These are phyloP conservation scores for Vigna trinervia DNA, from an alignment of 306 rosid genomes.

Conservation along the genomic window DNA sequence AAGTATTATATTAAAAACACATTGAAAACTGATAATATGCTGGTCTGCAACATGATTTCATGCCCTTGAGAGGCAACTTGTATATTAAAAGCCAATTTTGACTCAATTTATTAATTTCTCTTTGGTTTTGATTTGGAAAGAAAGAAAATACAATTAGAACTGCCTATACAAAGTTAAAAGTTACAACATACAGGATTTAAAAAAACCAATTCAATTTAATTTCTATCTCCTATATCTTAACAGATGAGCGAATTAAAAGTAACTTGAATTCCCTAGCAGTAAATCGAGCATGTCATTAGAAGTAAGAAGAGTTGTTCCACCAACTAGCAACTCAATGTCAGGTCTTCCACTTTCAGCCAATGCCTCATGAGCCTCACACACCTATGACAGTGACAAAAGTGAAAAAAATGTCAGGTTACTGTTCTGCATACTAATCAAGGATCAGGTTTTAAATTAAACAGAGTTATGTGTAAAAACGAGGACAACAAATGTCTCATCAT, in stretches of 20 bases:
- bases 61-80: constrained; percentile 4
- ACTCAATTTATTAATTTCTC: constrained; percentile 3
- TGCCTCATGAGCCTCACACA: constrained; percentile 87
- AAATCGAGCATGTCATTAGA: constrained; percentile 80
- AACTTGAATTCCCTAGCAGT: constrained; percentile 70
- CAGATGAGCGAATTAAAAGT: constrained; percentile 46
- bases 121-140: constrained; percentile 19
- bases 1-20: neutral
- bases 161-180: constrained; percentile 26
- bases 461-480: neutral
- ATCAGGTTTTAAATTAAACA: constrained; percentile 6
- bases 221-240: constrained; percentile 16
- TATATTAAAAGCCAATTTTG: constrained; percentile 7
- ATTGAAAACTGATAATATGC: neutral
- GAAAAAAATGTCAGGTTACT: constrained; percentile 36
- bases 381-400: constrained; percentile 50
- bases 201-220: constrained; percentile 35
- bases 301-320: constrained; percentile 88
- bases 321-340: constrained; percentile 80
- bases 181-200: constrained; percentile 35
- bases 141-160: constrained; percentile 27
- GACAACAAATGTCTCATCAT: neutral
- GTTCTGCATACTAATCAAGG: constrained; percentile 23
- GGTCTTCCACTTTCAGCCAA: constrained; percentile 87
- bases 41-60: neutral